Evolutionary conservation across 345 rosid genomes (phyloP).

Genomic region (Theobroma cacao): DNA sequence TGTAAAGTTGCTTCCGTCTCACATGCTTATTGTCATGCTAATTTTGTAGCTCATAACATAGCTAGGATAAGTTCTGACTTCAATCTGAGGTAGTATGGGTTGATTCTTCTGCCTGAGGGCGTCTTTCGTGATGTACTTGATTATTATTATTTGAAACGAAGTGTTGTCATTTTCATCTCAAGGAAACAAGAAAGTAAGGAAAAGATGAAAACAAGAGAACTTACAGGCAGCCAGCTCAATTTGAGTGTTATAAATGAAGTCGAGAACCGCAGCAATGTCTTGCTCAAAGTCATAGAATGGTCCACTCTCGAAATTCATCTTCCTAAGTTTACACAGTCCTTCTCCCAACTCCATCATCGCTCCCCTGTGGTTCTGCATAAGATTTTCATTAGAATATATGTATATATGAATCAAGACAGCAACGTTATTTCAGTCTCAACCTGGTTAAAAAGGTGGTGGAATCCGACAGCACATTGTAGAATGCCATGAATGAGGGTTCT

Average conservation of each 20-base stretch:
- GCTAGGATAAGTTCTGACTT: not conserved
- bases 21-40: not conserved
- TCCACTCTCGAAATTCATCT: slow-evolving; percentile 67
- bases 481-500: slow-evolving; percentile 79
- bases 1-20: not conserved
- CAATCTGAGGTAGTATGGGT: not conserved
- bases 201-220: slow-evolving; percentile 11
- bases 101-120: not conserved
- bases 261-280: slow-evolving; percentile 66
- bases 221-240: slow-evolving; percentile 88
- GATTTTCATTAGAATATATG: not conserved
- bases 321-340: slow-evolving; percentile 79
- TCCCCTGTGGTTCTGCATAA: slow-evolving; percentile 73
- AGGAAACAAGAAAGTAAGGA: not conserved
- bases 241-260: slow-evolving; percentile 80
- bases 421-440: slow-evolving; percentile 23
- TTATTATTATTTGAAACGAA: not conserved
- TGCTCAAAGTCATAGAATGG: slow-evolving; percentile 71
- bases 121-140: too few species aligned
- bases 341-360: slow-evolving; percentile 98
- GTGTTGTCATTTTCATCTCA: not conserved
- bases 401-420: too few species aligned
- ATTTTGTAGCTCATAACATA: not conserved
- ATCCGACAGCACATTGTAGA: slow-evolving; percentile 85
- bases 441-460: slow-evolving; percentile 83